Evolutionary conservation across 495 filamentous ascomycete genomes (phyloP).

Genomic region (Hyphodiscus hymeniophilus): DNA sequence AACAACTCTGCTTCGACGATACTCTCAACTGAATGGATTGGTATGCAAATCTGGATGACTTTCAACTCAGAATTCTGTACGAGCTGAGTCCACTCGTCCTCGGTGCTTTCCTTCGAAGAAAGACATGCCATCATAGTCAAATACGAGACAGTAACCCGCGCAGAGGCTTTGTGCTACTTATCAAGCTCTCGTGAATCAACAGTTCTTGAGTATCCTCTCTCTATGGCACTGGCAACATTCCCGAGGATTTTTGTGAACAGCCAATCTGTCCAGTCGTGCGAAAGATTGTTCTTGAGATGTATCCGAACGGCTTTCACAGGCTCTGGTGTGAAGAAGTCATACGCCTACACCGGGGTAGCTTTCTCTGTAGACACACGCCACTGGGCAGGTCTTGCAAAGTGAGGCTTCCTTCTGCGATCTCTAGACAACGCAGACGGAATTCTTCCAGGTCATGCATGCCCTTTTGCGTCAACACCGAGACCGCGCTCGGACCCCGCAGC

Average conservation of each 20-base stretch:
- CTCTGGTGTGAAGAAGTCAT: constrained; percentile 40
- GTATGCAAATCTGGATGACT: constrained; percentile 31
- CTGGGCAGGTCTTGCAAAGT: no score
- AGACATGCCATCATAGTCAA: constrained; percentile 31
- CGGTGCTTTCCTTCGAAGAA: constrained; percentile 15
- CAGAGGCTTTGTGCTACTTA: constrained; percentile 16
- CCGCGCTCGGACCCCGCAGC: no score
- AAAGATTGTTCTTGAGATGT: constrained; percentile 27
- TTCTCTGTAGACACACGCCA: no score
- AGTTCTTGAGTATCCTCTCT: background rate
- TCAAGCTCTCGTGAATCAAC: background rate
- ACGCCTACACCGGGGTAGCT: background rate
- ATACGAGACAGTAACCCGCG: constrained; percentile 26
- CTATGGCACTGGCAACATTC: background rate
- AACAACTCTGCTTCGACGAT: background rate
- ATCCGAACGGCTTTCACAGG: constrained; percentile 28
- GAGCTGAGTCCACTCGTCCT: background rate
- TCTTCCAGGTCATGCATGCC: no score
- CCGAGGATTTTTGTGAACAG: constrained; percentile 1
- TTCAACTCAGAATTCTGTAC: constrained; percentile 1
- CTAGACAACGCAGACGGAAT: no score
- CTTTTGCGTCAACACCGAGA: no score
- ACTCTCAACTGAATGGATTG: constrained; percentile 18
- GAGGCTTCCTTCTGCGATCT: no score
- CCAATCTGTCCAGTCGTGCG: constrained; percentile 23